phyloP scores from a whole-genome alignment of 352 stramenopile species.

The Pythium sukuiense region DNA sequence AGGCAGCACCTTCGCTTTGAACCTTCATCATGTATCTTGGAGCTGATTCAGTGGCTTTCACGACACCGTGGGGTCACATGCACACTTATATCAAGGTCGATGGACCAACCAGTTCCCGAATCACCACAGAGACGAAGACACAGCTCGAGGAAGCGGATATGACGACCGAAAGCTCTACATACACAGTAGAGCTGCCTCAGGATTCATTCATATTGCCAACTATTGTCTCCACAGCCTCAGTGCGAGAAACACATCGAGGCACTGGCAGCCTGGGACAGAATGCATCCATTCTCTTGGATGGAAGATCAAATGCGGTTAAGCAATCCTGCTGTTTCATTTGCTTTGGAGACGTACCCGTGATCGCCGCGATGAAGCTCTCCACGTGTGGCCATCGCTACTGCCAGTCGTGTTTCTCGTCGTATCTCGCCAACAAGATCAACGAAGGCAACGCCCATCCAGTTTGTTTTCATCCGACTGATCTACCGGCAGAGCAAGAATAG shows the following conservation, averaged over 20 bases:
- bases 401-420: slow-evolving; percentile 50
- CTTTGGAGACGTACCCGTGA: slow-evolving; percentile 49
- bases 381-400: slow-evolving; percentile 64
- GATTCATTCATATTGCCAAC: too few species aligned
- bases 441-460: slow-evolving; percentile 68
- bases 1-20: background rate
- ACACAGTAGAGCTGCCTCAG: too few species aligned
- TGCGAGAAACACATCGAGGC: too few species aligned
- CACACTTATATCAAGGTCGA: too few species aligned
- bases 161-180: too few species aligned
- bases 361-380: slow-evolving; percentile 33
- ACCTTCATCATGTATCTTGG: background rate
- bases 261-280: too few species aligned
- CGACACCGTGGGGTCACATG: background rate
- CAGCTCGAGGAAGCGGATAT: too few species aligned
- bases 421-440: slow-evolving; percentile 66
- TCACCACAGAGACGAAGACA: too few species aligned
- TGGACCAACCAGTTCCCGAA: too few species aligned
- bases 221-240: too few species aligned
- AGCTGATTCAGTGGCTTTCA: background rate
- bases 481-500: background rate
- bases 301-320: slow-evolving; percentile 19
- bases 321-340: slow-evolving; percentile 76
- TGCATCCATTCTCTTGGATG: background rate
- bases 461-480: slow-evolving; percentile 45